A percentile compares a stretch with the other conserved stretches of the same genome.
Evolutionary conservation across 441 rosid genomes (phyloP).

Genomic region (Euphorbia corollata): DNA sequence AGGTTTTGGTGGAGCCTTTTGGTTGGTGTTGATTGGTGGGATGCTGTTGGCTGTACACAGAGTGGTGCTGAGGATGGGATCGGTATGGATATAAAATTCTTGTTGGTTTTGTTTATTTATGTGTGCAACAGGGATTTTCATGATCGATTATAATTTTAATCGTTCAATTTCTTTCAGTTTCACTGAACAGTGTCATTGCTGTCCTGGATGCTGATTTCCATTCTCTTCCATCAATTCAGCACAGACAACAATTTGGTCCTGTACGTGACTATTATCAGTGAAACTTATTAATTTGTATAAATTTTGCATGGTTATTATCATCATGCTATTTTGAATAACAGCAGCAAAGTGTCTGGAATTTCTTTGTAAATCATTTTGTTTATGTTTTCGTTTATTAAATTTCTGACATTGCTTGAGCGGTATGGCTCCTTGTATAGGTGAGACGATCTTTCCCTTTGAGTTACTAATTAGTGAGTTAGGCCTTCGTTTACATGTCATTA

Average conservation of each 20-base stretch:
- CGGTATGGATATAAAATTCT: slow-evolving; percentile 40
- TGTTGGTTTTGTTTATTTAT: background rate
- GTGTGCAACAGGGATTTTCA: background rate
- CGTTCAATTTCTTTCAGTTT: slow-evolving; percentile 54
- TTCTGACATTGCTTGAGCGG: background rate
- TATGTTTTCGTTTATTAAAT: background rate
- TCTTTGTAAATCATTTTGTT: background rate
- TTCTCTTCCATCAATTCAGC: slow-evolving; percentile 90
- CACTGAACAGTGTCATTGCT: slow-evolving; percentile 91
- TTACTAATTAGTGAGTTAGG: background rate
- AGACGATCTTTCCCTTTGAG: background rate
- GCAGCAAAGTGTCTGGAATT: background rate
- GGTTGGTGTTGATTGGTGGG: slow-evolving; percentile 99
- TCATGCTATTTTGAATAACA: slow-evolving; percentile 2
- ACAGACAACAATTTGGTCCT: slow-evolving; percentile 96
- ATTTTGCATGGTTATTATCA: slow-evolving; percentile 9
- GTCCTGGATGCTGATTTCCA: slow-evolving; percentile 99
- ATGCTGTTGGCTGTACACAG: slow-evolving; percentile 99
- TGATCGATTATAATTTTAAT: slow-evolving; percentile 9
- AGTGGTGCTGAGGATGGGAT: slow-evolving; percentile 99
- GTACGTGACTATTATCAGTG: slow-evolving; percentile 48
- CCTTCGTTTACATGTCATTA: background rate
- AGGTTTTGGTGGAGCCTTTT: slow-evolving; percentile 99
- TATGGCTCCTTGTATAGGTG: background rate
- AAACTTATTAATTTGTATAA: slow-evolving; percentile 10